Evolutionary conservation across 2,329 filamentous ascomycete genomes (phyloP).

Genomic region (Trichophyton equinum): DNA sequence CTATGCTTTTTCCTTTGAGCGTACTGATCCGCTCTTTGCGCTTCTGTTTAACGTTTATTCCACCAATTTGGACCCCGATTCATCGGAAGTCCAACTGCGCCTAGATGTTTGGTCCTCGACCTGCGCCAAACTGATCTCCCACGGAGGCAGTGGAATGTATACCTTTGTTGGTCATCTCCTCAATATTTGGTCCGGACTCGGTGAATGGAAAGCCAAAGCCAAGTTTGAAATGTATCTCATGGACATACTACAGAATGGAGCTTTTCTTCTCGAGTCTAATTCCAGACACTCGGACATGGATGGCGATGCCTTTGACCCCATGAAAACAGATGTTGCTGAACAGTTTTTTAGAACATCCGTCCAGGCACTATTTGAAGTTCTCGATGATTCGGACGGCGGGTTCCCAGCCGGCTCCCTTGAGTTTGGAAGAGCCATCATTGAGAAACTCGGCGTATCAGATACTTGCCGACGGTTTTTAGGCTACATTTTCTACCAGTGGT

Average conservation of each 20-base stretch:
- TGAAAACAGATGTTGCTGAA: constrained; percentile 70
- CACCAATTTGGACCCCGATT: constrained; percentile 69
- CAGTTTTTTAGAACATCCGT: constrained; percentile 81
- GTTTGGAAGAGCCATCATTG: constrained; percentile 70
- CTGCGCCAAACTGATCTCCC: constrained; percentile 68
- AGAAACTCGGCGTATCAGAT: constrained; percentile 57
- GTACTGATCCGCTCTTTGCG: constrained; percentile 72
- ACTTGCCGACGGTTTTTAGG: constrained; percentile 62
- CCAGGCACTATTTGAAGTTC: constrained; percentile 66
- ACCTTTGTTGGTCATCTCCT: constrained; percentile 73
- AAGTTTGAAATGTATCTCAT: constrained; percentile 92
- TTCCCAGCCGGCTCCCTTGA: constrained; percentile 77
- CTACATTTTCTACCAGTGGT: constrained; percentile 81
- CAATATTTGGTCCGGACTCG: constrained; percentile 74
- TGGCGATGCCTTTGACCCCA: constrained; percentile 51
- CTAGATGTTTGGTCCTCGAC: constrained; percentile 80
- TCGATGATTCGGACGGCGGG: constrained; percentile 76
- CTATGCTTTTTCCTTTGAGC: constrained; percentile 74
- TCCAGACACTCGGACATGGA: constrained; percentile 60
- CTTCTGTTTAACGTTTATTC: constrained; percentile 83
- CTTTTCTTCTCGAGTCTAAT: constrained; percentile 78
- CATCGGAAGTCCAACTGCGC: constrained; percentile 64
- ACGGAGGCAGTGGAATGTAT: constrained; percentile 63
- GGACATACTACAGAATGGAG: constrained; percentile 84
- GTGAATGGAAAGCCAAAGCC: constrained; percentile 77